Evolutionary conservation across 2,329 filamentous ascomycete species (phyloP).

Genomic region (Pochonia chlamydosporia): DNA sequence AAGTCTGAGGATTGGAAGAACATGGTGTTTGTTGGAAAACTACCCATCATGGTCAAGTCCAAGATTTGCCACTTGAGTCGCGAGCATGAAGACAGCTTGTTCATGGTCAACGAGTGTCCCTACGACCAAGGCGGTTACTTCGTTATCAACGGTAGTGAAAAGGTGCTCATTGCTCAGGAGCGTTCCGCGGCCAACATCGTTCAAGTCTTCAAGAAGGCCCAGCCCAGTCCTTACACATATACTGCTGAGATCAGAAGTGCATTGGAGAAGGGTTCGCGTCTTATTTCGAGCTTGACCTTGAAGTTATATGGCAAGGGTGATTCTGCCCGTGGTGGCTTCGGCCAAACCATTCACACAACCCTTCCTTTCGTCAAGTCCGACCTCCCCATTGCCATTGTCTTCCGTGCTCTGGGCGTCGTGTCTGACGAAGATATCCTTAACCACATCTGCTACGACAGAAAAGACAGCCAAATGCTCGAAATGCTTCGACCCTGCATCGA

Average conservation of each 20-base stretch:
- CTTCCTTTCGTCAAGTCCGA: slow-evolving; percentile 92
- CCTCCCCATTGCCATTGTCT: slow-evolving; percentile 90
- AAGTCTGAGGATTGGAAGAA: slow-evolving; percentile 55
- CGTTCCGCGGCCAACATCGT: slow-evolving; percentile 97
- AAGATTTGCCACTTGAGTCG: slow-evolving; percentile 87
- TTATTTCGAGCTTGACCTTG: slow-evolving; percentile 88
- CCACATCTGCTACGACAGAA: slow-evolving; percentile 93
- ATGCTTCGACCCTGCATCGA: slow-evolving; percentile 97
- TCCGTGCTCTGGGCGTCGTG: slow-evolving; percentile 90
- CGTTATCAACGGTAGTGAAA: slow-evolving; percentile 98
- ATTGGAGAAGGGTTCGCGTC: slow-evolving; percentile 88
- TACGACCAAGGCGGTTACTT: slow-evolving; percentile 99
- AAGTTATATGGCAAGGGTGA: slow-evolving; percentile 87
- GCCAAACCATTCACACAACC: slow-evolving; percentile 83
- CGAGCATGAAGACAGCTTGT: slow-evolving; percentile 78
- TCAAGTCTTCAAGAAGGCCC: slow-evolving; percentile 96
- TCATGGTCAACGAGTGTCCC: slow-evolving; percentile 90
- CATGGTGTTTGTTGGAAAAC: slow-evolving; percentile 85
- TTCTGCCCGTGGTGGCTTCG: slow-evolving; percentile 67
- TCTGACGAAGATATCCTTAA: slow-evolving; percentile 98
- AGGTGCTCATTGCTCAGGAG: slow-evolving; percentile 96
- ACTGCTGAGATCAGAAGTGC: slow-evolving; percentile 95
- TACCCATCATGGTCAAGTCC: slow-evolving; percentile 97
- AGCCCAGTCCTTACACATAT: slow-evolving; percentile 86
- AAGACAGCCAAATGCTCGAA: slow-evolving; percentile 94